Base-by-base conservation (phyloP, 2,329 filamentous ascomycete species). In the Apiospora phragmitis region DNA sequence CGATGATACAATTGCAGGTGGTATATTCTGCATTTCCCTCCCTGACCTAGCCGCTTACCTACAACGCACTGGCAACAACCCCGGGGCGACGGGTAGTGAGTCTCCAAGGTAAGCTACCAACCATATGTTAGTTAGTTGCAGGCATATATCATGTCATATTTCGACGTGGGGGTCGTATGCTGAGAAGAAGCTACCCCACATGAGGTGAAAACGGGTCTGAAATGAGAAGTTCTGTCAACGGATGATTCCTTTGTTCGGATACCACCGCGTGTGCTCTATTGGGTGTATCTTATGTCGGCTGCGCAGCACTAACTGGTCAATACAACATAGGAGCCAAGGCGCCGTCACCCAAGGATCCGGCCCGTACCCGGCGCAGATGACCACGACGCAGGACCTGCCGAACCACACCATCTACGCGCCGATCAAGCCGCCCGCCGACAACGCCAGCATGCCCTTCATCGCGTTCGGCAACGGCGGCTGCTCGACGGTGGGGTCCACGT, bases 401-500 rank as follows among this genome's bases (percentile, higher is more conserved):
- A 70, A 71, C 32, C 74, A 76, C 68, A 76, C 74, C 59, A 74
- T 75, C 55, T 76, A 71, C 66, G 73, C 73, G 41, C 75, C 72
- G 16, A 70, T 69, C 55, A 68, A 72, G 42, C 71, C 74, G 38
- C 70, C 70, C 14, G 47, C 65, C 8, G 45, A 68, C 43, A 69
- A 71, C 67, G 59, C 72, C 43, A 68, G 67, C 43, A 29, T 75
- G 70, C 73, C 74, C 29, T 72, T 75, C 55, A 73, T 76, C 49
- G 51, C 72, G 3, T 76, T 72, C 72, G 74, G 73, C 70, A 75
- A 76, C 68, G 75, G 75, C 62, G 75, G 74, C 47, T 76, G 75
- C 69, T 71, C 69, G 29, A 73, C 74, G 11, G 71, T 71, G 55
- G 70, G 73, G 24, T 68, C 73, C 14, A 45, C 69, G 29, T 75